Base-by-base conservation (phyloP, 2,329 filamentous ascomycete genomes). In the Paraphoma sp. region DNA sequence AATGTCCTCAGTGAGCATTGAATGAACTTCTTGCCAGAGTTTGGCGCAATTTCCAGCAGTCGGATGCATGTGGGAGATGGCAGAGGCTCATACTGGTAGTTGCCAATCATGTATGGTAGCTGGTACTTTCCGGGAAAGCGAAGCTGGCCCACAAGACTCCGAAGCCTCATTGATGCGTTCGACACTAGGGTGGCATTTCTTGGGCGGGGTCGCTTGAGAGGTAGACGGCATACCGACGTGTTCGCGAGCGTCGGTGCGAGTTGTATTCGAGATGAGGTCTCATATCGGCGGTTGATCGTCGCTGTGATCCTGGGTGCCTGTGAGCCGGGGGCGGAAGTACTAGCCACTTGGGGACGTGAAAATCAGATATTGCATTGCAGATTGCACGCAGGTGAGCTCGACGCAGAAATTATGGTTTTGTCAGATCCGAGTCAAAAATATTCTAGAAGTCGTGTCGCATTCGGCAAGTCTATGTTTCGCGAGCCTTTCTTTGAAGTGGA, bases 51-150 rank as follows among this genome's bases (percentile, higher is more conserved):
- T 45, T 67, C 63, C 12, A 69, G 54, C 6, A 70, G 55, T 6
- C 65, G 64, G 31, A 72, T 67, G 38, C 48, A 64, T 6, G 56
- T 63, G n/a, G 59, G 42, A 3, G 62, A 60, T 7, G 67, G 64
- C 30, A 71, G 51, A 18, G 60, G 57, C 10, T 56, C 48, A 48
- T 69, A 70, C 47, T 54, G 48, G 48, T 69, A 69, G 28, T 46
- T 51, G 45, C 57, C 51, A 14, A 64, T 18, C n/a, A 63, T 51
- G 38, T 62, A 60, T 9, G 55, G 55, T 18, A 68, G 46, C 5
- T 28, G 33, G 7, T 3, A 43, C 38, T 55, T 64, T 44, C 54
- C 56, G n/a, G 60, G 45, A 16, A 59, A 38, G 47, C 56, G 57
- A 45, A 56, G 63, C 53, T 59, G 48, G 41, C 51, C 56, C 41